These are phyloP conservation scores for Penicillium sp. DNA, from an alignment of 2,329 filamentous ascomycete genomes.

Conservation along the genomic window DNA sequence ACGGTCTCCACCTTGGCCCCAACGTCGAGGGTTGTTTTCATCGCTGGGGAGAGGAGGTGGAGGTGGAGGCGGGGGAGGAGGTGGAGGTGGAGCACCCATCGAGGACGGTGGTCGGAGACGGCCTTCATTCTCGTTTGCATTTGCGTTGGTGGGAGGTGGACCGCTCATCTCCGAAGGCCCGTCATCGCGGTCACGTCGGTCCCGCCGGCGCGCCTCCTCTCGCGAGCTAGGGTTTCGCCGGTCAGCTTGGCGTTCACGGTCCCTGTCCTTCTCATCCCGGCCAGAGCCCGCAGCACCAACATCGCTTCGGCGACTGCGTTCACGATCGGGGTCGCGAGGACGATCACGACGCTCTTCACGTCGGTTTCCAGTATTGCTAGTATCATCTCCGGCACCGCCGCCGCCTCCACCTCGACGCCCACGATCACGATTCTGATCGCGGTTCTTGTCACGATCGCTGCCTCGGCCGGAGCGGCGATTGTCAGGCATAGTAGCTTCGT, in stretches of 20 bases:
- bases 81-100: slow-evolving; percentile 32
- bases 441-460: slow-evolving; percentile 31
- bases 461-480: slow-evolving; percentile 34
- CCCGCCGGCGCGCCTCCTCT: slow-evolving; percentile 39
- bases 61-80: slow-evolving; percentile 31
- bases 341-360: slow-evolving; percentile 44
- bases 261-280: slow-evolving; percentile 27
- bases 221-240: slow-evolving; percentile 33
- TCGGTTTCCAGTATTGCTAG: slow-evolving; percentile 30
- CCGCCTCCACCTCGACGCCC: slow-evolving; percentile 28
- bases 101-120: slow-evolving; percentile 39
- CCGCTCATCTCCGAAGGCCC: slow-evolving; percentile 24
- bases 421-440: slow-evolving; percentile 35
- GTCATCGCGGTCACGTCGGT: slow-evolving; percentile 41
- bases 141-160: slow-evolving; percentile 8
- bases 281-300: slow-evolving; percentile 21
- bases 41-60: slow-evolving; percentile 29
- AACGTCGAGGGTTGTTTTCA: slow-evolving; percentile 38
- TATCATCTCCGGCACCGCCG: slow-evolving; percentile 27
- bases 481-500: slow-evolving; percentile 38
- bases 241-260: slow-evolving; percentile 23
- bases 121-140: slow-evolving; percentile 34
- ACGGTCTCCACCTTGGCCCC: slow-evolving; percentile 38
- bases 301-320: slow-evolving; percentile 39
- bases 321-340: slow-evolving; percentile 34